These are phyloP conservation scores for Begonia peltatifolia DNA, from an alignment of 306 rosid genomes.

Conservation along the genomic window DNA sequence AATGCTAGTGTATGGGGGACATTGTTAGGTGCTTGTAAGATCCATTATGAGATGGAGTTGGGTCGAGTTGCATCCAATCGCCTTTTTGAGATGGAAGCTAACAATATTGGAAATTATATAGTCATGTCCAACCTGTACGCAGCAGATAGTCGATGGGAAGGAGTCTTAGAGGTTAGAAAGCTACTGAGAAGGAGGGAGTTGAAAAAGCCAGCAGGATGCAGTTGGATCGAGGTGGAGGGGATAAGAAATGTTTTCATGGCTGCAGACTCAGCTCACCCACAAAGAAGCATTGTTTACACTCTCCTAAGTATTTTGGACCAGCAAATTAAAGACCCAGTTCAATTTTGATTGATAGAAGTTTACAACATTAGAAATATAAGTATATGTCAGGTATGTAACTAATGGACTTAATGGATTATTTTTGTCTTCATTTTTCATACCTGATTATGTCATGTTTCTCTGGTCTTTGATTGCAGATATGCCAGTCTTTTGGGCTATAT, in stretches of 20 bases:
- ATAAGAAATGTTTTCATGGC: conserved; percentile 44
- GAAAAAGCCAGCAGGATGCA: conserved; percentile 79
- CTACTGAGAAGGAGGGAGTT: conserved; percentile 50
- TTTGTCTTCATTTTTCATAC: too few species aligned
- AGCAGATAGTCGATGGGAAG: conserved; percentile 73
- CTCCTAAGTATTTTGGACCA: conserved; percentile 26
- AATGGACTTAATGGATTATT: too few species aligned
- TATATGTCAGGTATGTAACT: too few species aligned
- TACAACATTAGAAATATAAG: too few species aligned
- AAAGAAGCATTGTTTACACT: conserved; percentile 45
- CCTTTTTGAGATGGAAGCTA: conserved; percentile 46
- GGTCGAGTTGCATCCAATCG: conserved; percentile 46
- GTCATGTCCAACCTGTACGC: conserved; percentile 77
- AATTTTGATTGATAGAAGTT: background rate
- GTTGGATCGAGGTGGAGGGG: conserved; percentile 84
- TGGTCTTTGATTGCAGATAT: too few species aligned
- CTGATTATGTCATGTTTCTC: too few species aligned
- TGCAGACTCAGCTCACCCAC: conserved; percentile 70
- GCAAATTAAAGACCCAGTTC: conserved; percentile 25
- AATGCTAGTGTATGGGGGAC: conserved; percentile 77
- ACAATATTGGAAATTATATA: conserved; percentile 61
- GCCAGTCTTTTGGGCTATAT: too few species aligned
- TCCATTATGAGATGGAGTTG: conserved; percentile 57
- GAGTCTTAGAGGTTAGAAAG: conserved; percentile 52
- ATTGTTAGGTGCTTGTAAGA: conserved; percentile 70